Conservation (phyloP, 345 rosid genomes). For the Citrus medica region DNA sequence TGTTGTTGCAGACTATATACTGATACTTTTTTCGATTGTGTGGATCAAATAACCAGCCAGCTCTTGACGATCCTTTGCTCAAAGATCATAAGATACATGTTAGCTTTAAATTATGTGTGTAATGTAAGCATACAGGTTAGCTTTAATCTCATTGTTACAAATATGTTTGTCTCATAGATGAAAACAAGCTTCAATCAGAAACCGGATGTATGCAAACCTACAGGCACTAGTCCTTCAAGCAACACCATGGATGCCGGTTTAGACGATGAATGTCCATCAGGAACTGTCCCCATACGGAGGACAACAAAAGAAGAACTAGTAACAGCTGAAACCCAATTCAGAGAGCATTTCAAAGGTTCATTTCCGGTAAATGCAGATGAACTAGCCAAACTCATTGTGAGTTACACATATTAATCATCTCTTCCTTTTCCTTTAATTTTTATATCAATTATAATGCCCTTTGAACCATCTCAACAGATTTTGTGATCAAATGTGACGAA, state of each 20-base stretch:
- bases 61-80: slow-evolving; percentile 15
- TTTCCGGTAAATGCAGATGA: background rate
- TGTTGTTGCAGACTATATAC: background rate
- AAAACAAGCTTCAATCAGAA: slow-evolving; percentile 8
- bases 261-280: slow-evolving; percentile 9
- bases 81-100: slow-evolving; percentile 20
- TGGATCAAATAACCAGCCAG: slow-evolving; percentile 10
- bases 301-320: slow-evolving; percentile 6
- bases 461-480: background rate
- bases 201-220: background rate
- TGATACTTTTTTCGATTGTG: background rate
- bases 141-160: background rate
- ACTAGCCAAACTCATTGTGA: background rate
- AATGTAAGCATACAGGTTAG: background rate
- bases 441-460: background rate
- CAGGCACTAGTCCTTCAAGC: background rate
- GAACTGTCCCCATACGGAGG: slow-evolving; percentile 18
- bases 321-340: background rate
- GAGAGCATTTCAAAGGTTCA: background rate
- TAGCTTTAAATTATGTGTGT: background rate
- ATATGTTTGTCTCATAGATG: background rate
- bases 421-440: background rate
- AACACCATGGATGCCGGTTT: background rate
- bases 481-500: too few species aligned
- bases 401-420: background rate